A percentile compares a stretch with the other conserved stretches of the same genome.
Conservation (phyloP, 2,329 filamentous ascomycete species). For the Apiospora malaysiana region DNA sequence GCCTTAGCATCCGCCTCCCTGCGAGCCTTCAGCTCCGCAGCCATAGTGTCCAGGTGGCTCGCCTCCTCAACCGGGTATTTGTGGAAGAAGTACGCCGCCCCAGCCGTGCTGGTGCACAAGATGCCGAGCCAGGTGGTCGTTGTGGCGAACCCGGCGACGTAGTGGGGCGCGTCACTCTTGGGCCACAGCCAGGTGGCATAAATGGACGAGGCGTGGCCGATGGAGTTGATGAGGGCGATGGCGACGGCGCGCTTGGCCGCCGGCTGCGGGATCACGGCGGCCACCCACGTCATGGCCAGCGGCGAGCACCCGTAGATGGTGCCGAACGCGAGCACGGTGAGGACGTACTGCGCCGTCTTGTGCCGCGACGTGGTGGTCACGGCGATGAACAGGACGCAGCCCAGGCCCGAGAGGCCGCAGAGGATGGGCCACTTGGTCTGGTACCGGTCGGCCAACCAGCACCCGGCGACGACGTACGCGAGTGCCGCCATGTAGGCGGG, state of each 20-base stretch:
- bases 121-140: constrained; percentile 30
- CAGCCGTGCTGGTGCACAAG: constrained; percentile 23
- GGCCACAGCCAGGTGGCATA: constrained; percentile 26
- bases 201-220: constrained; percentile 27
- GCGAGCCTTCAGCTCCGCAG: constrained; percentile 21
- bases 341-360: constrained; percentile 31
- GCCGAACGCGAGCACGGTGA: constrained; percentile 37
- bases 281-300: constrained; percentile 33
- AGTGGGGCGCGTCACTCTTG: constrained; percentile 24
- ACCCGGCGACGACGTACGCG: constrained; percentile 34
- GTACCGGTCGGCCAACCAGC: constrained; percentile 35
- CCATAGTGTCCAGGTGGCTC: constrained; percentile 16
- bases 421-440: constrained; percentile 37
- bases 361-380: constrained; percentile 27
- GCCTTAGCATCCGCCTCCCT: constrained; percentile 5
- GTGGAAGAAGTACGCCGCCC: constrained; percentile 28
- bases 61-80: constrained; percentile 25
- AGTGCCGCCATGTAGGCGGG: constrained; percentile 35
- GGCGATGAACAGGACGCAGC: constrained; percentile 33
- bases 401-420: constrained; percentile 33
- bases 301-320: constrained; percentile 37
- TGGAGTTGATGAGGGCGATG: constrained; percentile 27
- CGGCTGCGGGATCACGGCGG: constrained; percentile 30
- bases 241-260: constrained; percentile 28
- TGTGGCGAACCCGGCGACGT: constrained; percentile 26